Evolutionary conservation across 257 asterid genomes (phyloP).

Genomic region (Misopates orontium): DNA sequence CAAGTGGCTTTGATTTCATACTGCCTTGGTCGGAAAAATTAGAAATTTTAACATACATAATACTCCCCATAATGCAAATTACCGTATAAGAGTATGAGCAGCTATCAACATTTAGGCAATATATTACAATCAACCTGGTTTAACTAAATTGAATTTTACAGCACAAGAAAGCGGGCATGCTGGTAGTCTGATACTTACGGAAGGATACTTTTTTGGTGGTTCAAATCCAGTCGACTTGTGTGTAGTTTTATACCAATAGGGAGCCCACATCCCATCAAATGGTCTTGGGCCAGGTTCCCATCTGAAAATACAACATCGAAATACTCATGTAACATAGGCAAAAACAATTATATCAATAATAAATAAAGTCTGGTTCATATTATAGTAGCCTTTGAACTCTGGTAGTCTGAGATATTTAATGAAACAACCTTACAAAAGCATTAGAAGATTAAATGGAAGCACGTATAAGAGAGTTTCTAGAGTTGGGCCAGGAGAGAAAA

Average conservation of each 20-base stretch:
- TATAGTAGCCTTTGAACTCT: not conserved
- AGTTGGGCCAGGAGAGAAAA: too few species aligned
- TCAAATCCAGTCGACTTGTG: constrained; percentile 67
- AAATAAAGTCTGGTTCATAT: constrained; percentile 1
- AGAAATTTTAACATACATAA: not conserved
- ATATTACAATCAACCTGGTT: not conserved
- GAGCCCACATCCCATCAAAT: constrained; percentile 82
- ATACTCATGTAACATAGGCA: constrained; percentile 7
- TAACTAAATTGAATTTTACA: constrained; percentile 8
- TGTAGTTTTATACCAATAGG: constrained; percentile 67
- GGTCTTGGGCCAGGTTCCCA: constrained; percentile 86
- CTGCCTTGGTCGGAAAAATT: not conserved
- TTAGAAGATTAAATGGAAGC: not conserved
- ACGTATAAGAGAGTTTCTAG: too few species aligned
- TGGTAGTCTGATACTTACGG: constrained; percentile 38
- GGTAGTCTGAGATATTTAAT: constrained; percentile 5
- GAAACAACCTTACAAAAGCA: constrained; percentile 13
- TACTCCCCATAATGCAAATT: not conserved
- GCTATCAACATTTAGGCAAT: not conserved
- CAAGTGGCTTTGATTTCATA: too few species aligned
- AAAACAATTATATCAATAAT: constrained; percentile 1
- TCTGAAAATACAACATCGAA: constrained; percentile 37
- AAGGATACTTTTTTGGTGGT: constrained; percentile 55
- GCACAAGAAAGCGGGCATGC: not conserved
- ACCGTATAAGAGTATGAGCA: not conserved